Conservation (phyloP, 495 filamentous ascomycete species). For the Podospora anserina region DNA sequence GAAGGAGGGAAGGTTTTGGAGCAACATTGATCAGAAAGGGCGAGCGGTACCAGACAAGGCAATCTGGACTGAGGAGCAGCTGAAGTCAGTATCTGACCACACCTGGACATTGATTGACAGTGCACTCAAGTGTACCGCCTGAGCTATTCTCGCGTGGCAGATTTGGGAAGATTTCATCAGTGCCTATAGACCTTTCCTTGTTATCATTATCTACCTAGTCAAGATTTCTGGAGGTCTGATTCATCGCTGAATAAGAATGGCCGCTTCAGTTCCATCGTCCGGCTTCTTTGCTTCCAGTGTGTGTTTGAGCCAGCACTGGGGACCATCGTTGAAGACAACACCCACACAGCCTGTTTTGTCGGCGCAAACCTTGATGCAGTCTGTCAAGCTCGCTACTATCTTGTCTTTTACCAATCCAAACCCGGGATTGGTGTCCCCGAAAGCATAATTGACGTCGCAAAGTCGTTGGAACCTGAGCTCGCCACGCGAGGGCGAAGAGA, state of each 20-base stretch:
- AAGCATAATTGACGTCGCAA: not conserved
- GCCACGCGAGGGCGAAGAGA: not conserved
- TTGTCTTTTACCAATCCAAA: not conserved
- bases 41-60: slow-evolving; percentile 16
- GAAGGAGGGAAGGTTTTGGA: slow-evolving; percentile 22
- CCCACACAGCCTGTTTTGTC: not conserved
- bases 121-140: slow-evolving; percentile 1
- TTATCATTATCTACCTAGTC: not conserved
- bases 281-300: not conserved
- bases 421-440: not conserved
- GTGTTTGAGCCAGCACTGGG: not conserved
- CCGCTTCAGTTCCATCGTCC: not conserved
- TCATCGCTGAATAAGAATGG: not conserved
- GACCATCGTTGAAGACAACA: not conserved
- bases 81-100: slow-evolving; percentile 11
- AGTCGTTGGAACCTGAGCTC: not conserved
- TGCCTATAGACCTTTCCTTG: no score
- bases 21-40: slow-evolving; percentile 26
- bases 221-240: not conserved
- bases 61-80: slow-evolving; percentile 22
- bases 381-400: not conserved
- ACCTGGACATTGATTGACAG: slow-evolving; percentile 21
- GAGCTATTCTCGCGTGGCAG: not conserved
- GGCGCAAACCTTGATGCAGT: not conserved
- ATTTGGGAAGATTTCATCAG: no score